Evolutionary conservation across 345 rosid species (phyloP), one percentile per base, ranked within the genome.

Genomic region (Pistacia integerrima): DNA sequence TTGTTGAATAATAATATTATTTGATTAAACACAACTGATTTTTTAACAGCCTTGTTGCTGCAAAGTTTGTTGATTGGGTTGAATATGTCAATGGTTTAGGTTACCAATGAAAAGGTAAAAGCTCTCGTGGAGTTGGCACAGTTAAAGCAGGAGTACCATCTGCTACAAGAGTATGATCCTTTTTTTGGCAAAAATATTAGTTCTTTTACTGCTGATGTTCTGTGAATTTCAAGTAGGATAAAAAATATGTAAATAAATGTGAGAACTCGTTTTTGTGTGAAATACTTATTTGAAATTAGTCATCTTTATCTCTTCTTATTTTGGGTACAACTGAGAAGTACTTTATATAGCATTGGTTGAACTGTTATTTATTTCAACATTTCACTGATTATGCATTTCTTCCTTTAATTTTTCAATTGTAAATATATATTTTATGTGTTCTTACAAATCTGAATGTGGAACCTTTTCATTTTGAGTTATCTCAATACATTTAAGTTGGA

Each of bases 51-150:
- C 64, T 68, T 65, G 57, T 59, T 74, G 70, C 60, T 25, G 16
- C 18, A 68, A 51, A 18, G 57, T 59, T 28, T 63, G 28, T 75
- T 72, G 76, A 69, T 72, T 70, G 69, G 41, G 14, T 17, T 48
- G 28, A 69, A 62, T 51, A 28, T 74, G 67, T 67, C 74, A 41
- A 48, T 71, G 74, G 52, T 67, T 74, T 76, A 92, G 99, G 99
- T 92, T 72, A 92, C 98, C 13, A 94, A 88, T 71, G 99, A 97
- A 85, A 97, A 97, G 87, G 99, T 97, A 76, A 94, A 88, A 90
- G 91, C 90, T 79, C 97, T 97, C 64, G 52, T 94, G 96, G 98
- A 94, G 83, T 78, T 92, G 82, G 97, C 97, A 55, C 90, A 85
- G 69, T 67, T 97, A 75, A 92, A 90, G 84, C 96, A 89, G 82